Base-by-base conservation (phyloP, 495 filamentous ascomycete genomes). In the Tuber melanosporum region DNA sequence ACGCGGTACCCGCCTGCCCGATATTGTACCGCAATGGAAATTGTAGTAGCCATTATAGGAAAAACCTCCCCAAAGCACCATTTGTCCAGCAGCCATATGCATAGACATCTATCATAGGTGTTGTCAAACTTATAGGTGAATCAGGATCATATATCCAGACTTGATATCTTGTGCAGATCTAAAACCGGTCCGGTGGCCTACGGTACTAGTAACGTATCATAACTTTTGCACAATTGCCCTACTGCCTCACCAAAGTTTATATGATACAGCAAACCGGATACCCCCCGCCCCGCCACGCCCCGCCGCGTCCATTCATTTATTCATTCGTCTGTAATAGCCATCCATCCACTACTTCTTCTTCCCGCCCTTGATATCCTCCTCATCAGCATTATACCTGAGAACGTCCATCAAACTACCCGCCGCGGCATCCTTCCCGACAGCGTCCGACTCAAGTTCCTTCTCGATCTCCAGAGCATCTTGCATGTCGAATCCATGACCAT, bases 401-500 rank as follows among this genome's bases (percentile, higher is more conserved):
- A 75, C 81, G 84, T 73, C 82, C 85, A 75, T 81, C 82, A 77
- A 74, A 72, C 79, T 79, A 72, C 76, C 57, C n/a, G 57, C n/a
- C 12, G 10, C 26, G 15, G 57, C 80, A 42, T 84, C 81, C 77
- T 79, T 79, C 73, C 66, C 81, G 70, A 77, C 82, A 6, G 73
- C 81, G 2, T 83, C 85, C 77, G 83, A 81, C 49, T 83, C 81
- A 26, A 82, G 81, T 36, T 83, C 84, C 66, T 80, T 77, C 74
- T 84, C 83, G 73, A 84, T 66, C 57, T 26, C n/a, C n/a, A 15
- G 15, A 66, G 26, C 57, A 66, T 66, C 57, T 17, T 32, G 57
- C n/a, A 66, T 84, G 87, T 98, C 95, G 87, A 90, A 99, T 39
- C 89, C 90, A 39, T 92, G 86, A 42, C 95, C 95, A 87, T 93